Base-by-base conservation (phyloP, 371 early-diverging fungal genomes). In the Lichtheimia corymbifera region DNA sequence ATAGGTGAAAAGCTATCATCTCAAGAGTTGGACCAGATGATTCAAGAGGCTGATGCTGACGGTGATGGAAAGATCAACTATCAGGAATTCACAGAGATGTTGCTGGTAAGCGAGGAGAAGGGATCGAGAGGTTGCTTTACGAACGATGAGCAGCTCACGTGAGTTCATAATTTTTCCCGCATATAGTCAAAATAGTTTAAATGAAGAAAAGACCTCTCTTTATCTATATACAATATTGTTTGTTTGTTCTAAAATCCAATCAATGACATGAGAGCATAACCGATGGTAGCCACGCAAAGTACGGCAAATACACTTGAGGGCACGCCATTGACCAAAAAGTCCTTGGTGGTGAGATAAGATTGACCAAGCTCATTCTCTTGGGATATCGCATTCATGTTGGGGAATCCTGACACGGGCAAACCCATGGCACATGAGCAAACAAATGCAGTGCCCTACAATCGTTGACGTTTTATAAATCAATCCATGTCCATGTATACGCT, bases 21-120 rank as follows among this genome's bases (percentile, higher is more conserved):
- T 42, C 87, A 87, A 64, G 92, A 94, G 76, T 83, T 89, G 13
- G 88, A 91, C 62, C 87, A 90, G 73, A 89, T 91, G 84, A 91
- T 97, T 50, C 76, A 81, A 53, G 93, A 91, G 65, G 93, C 92
- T 57, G 93, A 93, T 75, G 87, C 87, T 61, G 91, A 91, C 65
- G 91, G 92, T 43, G 92, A 92, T 74, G 93, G 92, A 43, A 79
- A 83, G 61, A 90, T 97, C 66, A 92, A 93, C 75, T 93, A 93
- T 71, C 91, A 94, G 69, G 95, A 94, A 69, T 97, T 97, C 71
- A 88, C 92, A 69, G 93, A 92, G 80, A 90, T 96, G 83, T 87
- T 94, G 2, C 0, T 11, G 30, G 30, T 35, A 35, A 35, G 30
- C 7, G 30, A 30, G 7, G 30, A n/a, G n/a, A n/a, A n/a, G n/a